phyloP scores from a whole-genome alignment of 768 basidiomycete species.

The Mycena indigotica region DNA sequence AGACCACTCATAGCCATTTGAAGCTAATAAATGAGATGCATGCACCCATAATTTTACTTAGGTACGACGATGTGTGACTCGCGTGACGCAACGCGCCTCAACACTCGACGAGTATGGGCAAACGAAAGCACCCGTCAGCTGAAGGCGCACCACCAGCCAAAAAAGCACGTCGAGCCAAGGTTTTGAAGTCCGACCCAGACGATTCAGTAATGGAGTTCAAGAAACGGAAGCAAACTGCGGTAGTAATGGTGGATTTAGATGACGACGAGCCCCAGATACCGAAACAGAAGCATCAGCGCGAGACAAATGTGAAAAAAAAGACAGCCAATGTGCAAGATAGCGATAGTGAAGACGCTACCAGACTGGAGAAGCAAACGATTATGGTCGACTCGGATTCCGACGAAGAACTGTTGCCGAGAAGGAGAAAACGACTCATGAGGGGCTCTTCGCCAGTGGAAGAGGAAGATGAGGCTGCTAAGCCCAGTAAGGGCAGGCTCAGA shows the following conservation, averaged over 20 bases:
- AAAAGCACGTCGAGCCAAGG: background rate
- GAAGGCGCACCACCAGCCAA: background rate
- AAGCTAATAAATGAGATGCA: no score
- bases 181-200: background rate
- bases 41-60: no score
- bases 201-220: background rate
- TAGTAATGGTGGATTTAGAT: background rate
- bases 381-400: constrained; percentile 14
- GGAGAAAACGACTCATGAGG: constrained; percentile 8
- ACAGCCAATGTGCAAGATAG: background rate
- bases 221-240: background rate
- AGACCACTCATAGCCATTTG: no score
- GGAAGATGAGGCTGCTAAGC: constrained; percentile 1
- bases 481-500: constrained; percentile 10
- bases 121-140: background rate
- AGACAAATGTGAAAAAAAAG: background rate
- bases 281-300: background rate
- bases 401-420: background rate
- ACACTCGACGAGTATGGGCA: no score
- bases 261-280: background rate
- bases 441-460: constrained; percentile 9
- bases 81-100: no score
- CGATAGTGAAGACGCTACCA: background rate
- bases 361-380: background rate
- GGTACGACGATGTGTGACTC: no score